phyloP scores from a whole-genome alignment of 768 basidiomycete genomes.

The Pulveroboletus sp. region DNA sequence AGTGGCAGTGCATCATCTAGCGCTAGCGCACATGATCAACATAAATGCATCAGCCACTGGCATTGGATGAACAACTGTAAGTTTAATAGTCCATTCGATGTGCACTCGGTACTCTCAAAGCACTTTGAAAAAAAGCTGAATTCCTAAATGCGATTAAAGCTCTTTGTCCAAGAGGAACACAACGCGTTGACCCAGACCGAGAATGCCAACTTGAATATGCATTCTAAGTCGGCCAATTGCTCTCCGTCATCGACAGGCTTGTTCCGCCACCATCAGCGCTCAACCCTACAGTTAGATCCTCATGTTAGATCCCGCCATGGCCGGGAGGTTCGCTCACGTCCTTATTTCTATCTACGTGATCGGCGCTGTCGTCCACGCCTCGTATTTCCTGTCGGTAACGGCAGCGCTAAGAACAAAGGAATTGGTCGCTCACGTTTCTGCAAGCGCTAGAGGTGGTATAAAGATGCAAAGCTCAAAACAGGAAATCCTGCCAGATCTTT shows the following conservation, averaged over 20 bases:
- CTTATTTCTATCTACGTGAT: constrained; percentile 22
- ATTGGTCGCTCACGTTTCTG: constrained; percentile 2
- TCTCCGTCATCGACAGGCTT: not conserved
- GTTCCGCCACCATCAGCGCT: not conserved
- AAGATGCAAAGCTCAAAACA: constrained; percentile 1
- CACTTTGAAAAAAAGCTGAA: too few relatives aligned
- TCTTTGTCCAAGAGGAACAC: too few relatives aligned
- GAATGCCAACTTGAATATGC: constrained; percentile 18
- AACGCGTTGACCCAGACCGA: too few relatives aligned
- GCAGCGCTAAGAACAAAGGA: constrained; percentile 7
- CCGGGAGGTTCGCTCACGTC: constrained; percentile 13
- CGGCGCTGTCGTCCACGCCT: constrained; percentile 31
- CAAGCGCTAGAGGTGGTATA: not conserved
- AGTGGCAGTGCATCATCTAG: too few relatives aligned
- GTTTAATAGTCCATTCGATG: too few relatives aligned
- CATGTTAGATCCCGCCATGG: constrained; percentile 10
- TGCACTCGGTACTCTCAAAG: too few relatives aligned
- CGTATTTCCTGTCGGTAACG: constrained; percentile 21
- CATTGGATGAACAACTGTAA: too few relatives aligned
- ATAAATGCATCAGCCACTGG: too few relatives aligned
- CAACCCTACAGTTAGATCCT: too few relatives aligned
- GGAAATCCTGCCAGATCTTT: constrained; percentile 1
- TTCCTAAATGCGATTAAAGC: too few relatives aligned
- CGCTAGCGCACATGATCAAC: too few relatives aligned
- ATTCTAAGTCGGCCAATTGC: not conserved